phyloP scores from a whole-genome alignment of 1,284 basidiomycete genomes.

The Tremellales sp. region DNA sequence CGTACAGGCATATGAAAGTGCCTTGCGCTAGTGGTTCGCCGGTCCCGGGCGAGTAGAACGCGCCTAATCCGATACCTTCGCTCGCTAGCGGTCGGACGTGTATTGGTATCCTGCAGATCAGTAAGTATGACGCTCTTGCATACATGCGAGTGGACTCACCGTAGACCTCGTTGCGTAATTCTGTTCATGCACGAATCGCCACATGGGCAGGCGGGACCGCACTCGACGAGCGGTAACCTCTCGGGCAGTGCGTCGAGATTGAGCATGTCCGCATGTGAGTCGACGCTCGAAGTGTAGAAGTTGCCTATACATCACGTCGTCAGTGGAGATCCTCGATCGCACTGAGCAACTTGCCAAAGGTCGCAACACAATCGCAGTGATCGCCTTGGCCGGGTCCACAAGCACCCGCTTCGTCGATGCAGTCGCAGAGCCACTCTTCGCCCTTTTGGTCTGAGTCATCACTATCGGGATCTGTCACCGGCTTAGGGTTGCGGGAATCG shows the following conservation, averaged over 20 bases:
- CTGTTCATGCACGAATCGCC: conserved; percentile 16
- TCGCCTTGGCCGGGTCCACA: conserved; percentile 7
- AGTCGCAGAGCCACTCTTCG: neutral
- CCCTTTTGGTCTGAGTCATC: no score
- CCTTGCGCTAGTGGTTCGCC: conserved; percentile 10
- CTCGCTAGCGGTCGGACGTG: conserved; percentile 2
- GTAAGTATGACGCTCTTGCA: neutral
- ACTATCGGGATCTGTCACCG: no score
- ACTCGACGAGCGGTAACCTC: conserved; percentile 27
- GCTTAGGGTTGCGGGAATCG: no score
- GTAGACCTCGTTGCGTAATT: conserved; percentile 25
- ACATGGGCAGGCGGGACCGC: conserved; percentile 19
- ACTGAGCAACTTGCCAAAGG: conserved; percentile 17
- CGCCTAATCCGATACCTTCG: conserved; percentile 15
- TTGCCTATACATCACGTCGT: conserved; percentile 25
- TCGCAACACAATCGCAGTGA: conserved; percentile 27
- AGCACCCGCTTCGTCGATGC: neutral
- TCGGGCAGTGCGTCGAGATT: conserved; percentile 26
- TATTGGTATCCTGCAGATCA: conserved; percentile 7
- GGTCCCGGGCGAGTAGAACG: conserved; percentile 15
- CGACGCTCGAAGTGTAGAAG: conserved; percentile 18
- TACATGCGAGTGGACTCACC: conserved; percentile 23
- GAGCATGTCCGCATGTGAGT: neutral
- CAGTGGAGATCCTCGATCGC: neutral
- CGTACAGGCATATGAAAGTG: conserved; percentile 31